Percentiles rank a stretch among this genome's conserved stretches.
Evolutionary conservation across 257 asterid genomes (phyloP).

Genomic region (Asclepias syriaca): DNA sequence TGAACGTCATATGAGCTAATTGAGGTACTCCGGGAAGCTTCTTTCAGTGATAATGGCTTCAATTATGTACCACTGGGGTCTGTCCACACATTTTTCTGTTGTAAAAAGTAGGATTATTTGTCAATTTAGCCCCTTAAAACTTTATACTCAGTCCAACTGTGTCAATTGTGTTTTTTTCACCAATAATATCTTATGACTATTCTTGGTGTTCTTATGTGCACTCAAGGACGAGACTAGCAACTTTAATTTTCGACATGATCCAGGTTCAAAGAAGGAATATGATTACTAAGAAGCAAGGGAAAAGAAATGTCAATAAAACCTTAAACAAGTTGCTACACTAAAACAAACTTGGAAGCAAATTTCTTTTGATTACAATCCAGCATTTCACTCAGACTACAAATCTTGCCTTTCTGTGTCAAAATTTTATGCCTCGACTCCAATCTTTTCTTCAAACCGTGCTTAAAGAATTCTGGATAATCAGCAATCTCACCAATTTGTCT

Average conservation of each 20-base stretch:
- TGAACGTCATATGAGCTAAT: constrained; percentile 59
- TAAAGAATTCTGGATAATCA: constrained; percentile 80
- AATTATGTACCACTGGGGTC: too few relatives aligned
- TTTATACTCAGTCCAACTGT: too few relatives aligned
- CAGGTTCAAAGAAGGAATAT: background rate
- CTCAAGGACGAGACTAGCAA: too few relatives aligned
- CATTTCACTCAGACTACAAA: constrained; percentile 88
- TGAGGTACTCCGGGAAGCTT: background rate
- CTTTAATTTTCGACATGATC: too few relatives aligned
- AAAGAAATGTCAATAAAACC: background rate
- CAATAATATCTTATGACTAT: too few relatives aligned
- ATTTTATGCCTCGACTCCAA: constrained; percentile 68
- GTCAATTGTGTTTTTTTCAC: too few relatives aligned
- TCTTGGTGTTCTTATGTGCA: too few relatives aligned
- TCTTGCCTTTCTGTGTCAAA: constrained; percentile 44
- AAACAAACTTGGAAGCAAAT: constrained; percentile 62
- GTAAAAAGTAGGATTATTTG: too few relatives aligned
- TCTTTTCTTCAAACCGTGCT: constrained; percentile 82
- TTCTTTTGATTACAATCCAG: constrained; percentile 81
- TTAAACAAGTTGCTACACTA: constrained; percentile 35
- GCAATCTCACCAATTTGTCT: constrained; percentile 64
- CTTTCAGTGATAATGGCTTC: background rate
- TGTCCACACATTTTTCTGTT: too few relatives aligned
- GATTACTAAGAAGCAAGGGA: background rate
- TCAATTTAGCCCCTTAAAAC: too few relatives aligned